Conservation (phyloP, 1,284 basidiomycete species). For the Apiotrichum siamense region DNA sequence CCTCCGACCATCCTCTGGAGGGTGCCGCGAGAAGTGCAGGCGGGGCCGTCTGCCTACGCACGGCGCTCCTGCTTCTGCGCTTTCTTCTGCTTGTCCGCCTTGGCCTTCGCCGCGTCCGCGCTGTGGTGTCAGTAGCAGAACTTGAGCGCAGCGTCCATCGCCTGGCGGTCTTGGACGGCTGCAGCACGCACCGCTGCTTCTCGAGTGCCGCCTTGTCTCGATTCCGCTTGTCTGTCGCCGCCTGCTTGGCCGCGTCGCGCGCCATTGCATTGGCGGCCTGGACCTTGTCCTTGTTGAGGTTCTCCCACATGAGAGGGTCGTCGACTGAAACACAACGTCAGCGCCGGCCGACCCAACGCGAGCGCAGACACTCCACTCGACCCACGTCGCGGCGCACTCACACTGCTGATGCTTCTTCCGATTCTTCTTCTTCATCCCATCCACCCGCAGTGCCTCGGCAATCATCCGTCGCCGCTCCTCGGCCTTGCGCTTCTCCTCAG, state of each 20-base stretch:
- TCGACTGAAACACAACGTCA: too few species aligned
- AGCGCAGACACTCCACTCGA: not conserved
- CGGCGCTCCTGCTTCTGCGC: conserved; percentile 44
- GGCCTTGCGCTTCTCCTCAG: conserved; percentile 36
- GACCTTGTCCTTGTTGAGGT: conserved; percentile 46
- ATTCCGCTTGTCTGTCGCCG: conserved; percentile 31
- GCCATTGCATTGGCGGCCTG: conserved; percentile 33
- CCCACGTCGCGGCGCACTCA: conserved; percentile 22
- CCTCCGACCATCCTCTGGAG: too few species aligned
- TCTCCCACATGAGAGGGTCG: conserved; percentile 24
- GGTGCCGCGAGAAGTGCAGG: not conserved
- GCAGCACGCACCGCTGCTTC: conserved; percentile 43
- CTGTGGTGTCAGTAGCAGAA: conserved; percentile 14
- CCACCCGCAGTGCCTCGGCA: conserved; percentile 39
- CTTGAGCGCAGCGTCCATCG: too few species aligned
- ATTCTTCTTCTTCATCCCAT: conserved; percentile 45
- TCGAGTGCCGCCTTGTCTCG: conserved; percentile 44
- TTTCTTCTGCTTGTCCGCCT: conserved; percentile 47
- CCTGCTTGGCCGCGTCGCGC: conserved; percentile 36
- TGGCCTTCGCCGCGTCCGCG: conserved; percentile 44
- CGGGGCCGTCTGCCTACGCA: conserved; percentile 20
- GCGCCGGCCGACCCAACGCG: too few species aligned
- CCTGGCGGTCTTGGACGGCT: too few species aligned
- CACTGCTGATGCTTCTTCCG: conserved; percentile 38
- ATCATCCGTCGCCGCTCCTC: conserved; percentile 38